phyloP scores from a whole-genome alignment of 305 asterid genomes.

The Ajuga reptans region DNA sequence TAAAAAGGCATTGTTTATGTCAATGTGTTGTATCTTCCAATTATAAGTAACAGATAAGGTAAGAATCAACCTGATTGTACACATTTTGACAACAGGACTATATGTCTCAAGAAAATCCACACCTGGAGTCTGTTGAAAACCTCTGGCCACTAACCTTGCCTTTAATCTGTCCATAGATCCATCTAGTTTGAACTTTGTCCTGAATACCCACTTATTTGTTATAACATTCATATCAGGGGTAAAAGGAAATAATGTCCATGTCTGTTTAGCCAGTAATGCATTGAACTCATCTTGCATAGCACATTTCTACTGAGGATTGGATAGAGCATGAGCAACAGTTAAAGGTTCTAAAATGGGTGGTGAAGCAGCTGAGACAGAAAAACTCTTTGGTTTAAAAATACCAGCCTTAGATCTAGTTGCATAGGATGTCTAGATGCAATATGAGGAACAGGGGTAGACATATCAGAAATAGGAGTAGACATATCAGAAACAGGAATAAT shows the following conservation, averaged over 20 bases:
- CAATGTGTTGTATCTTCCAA: too few relatives aligned
- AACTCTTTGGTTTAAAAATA: not conserved
- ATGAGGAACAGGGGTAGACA: too few relatives aligned
- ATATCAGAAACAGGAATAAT: too few relatives aligned
- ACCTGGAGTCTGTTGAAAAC: not conserved
- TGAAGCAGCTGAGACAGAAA: too few relatives aligned
- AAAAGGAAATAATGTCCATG: not conserved
- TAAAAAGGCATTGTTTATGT: too few relatives aligned
- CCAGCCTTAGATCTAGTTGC: not conserved
- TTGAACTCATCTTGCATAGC: not conserved
- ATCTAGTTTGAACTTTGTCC: not conserved
- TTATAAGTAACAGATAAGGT: too few relatives aligned
- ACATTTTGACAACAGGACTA: too few relatives aligned
- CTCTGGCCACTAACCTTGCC: not conserved
- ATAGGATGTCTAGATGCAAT: not conserved
- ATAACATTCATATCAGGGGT: not conserved
- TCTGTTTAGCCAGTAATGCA: not conserved
- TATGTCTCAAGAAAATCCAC: not conserved
- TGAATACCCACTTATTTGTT: not conserved
- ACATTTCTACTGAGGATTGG: not conserved
- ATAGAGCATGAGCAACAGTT: accelerated
- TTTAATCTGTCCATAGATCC: not conserved
- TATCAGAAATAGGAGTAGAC: too few relatives aligned
- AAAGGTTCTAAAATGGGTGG: too few relatives aligned
- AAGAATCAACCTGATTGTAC: too few relatives aligned